Conservation (phyloP, 176 grass and related monocot species). For the Oropetium thomaeum region DNA sequence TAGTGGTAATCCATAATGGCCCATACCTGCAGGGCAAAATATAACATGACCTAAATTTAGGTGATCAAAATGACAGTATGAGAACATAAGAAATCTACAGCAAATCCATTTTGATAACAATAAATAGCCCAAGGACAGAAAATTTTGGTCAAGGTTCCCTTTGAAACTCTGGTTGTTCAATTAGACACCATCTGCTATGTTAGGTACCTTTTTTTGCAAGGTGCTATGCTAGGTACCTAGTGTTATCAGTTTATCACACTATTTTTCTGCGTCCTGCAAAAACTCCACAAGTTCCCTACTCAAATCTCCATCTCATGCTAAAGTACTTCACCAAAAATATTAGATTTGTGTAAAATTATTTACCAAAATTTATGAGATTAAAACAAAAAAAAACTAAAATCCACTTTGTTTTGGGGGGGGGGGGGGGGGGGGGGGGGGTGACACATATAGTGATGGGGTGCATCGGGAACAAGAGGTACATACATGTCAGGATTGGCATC, state of each 20-base stretch:
- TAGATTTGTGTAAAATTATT: conserved; percentile 11
- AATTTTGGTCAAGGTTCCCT: neutral
- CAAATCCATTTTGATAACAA: neutral
- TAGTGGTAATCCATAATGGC: conserved; percentile 86
- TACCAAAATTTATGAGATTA: neutral
- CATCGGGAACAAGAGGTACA: conserved; percentile 19
- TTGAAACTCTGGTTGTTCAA: neutral
- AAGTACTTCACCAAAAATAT: neutral
- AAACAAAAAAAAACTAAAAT: neutral
- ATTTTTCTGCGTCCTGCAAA: neutral
- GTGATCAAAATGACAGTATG: neutral
- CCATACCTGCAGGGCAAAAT: conserved; percentile 59
- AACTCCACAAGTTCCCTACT: neutral
- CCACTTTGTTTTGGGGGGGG: neutral
- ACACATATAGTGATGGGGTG: neutral
- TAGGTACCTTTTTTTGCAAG: too few relatives aligned
- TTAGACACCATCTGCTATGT: neutral
- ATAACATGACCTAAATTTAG: neutral
- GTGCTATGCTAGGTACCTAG: neutral
- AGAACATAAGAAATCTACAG: neutral
- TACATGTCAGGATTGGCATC: conserved; percentile 96
- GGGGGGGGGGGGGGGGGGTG: too few relatives aligned
- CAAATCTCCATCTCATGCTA: conserved; percentile 2
- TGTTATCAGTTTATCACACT: neutral
- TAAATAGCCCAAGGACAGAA: neutral